Base-by-base conservation (phyloP, 352 stramenopile species). In the Lagenidium giganteum region DNA sequence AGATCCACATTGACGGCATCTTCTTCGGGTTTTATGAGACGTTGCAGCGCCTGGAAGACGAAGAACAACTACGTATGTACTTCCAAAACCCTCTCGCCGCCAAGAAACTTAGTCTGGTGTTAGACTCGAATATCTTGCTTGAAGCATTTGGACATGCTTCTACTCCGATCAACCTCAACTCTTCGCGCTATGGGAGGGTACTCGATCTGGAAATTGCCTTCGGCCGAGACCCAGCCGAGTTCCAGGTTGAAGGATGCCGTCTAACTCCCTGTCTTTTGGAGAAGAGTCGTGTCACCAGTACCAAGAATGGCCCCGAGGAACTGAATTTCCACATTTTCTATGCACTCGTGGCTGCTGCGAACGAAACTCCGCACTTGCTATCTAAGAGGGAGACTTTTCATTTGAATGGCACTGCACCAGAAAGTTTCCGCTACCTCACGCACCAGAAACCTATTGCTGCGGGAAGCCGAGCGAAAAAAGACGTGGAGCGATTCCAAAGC, bases 21-120 rank as follows among this genome's bases (percentile, higher is more conserved):
- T 91, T 87, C 28, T 91, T 91, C 23, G 78, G 73, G 1, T 87
- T 88, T 42, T 91, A 86, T 56, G 78, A 91, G 35, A 80, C 78
- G 42, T 55, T 91, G 18, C 75, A 91, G 47, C 67, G 64, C 13
- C 61, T 91, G 4, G 75, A 87, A 40, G 78, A 91, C 54, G 73
- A 85, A 52, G 78, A 88, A 39, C 78, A 91, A 40, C 59, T 91
- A 21, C 61, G 75, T 16, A 79, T 91, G 59, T 91, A 88, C 53
- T 63, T 88, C 32, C 76, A 69, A 27, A 91, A 91, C 27, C 75
- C 78, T 0, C 62, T 59, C 39, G 78, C 71, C 12, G 67, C 70
- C 11, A 66, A 65, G 30, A 83, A 85, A 23, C 53, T 87, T 17
- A 82, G 67, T 28, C 67, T 57, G 8, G 64, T 87, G 27, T 41